These are phyloP conservation scores for Colletotrichum noveboracense DNA, from an alignment of 2,329 filamentous ascomycete genomes.

Conservation along the genomic window DNA sequence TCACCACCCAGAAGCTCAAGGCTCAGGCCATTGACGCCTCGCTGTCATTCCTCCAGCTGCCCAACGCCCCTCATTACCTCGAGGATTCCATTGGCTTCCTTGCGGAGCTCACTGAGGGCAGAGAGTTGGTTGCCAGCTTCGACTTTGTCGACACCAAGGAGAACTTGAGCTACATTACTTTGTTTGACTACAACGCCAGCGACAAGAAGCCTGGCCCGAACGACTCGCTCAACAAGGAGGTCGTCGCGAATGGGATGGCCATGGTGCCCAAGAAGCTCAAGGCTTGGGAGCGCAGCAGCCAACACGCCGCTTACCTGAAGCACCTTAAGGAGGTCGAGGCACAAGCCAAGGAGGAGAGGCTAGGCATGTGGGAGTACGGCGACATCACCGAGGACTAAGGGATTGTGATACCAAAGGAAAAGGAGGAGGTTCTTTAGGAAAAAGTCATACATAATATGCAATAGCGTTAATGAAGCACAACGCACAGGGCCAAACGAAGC, in stretches of 20 bases:
- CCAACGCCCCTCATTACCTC: constrained; percentile 82
- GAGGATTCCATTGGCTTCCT: constrained; percentile 80
- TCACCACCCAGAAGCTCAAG: constrained; percentile 81
- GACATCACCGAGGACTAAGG: constrained; percentile 87
- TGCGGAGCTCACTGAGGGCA: constrained; percentile 74
- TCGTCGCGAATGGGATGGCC: constrained; percentile 82
- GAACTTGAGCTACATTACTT: constrained; percentile 81
- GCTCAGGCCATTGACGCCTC: constrained; percentile 87
- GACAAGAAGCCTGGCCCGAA: constrained; percentile 61
- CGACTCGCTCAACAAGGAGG: constrained; percentile 88
- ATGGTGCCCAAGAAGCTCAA: constrained; percentile 94
- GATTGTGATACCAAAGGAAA: neutral
- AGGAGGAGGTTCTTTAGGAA: neutral
- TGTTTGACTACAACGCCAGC: constrained; percentile 78
- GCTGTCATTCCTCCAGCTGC: constrained; percentile 89
- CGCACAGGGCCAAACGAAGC: neutral
- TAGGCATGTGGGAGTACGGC: constrained; percentile 98
- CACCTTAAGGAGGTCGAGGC: constrained; percentile 76
- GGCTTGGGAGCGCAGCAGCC: constrained; percentile 80
- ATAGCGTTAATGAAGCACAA: constrained; percentile 15
- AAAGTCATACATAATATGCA: constrained; percentile 9
- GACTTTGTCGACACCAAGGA: constrained; percentile 83
- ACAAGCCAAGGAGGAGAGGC: constrained; percentile 78
- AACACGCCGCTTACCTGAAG: constrained; percentile 73
- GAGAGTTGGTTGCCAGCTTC: constrained; percentile 86